Evolutionary conservation across 2,329 filamentous ascomycete species (phyloP).

Genomic region (Aspergillus texensis): DNA sequence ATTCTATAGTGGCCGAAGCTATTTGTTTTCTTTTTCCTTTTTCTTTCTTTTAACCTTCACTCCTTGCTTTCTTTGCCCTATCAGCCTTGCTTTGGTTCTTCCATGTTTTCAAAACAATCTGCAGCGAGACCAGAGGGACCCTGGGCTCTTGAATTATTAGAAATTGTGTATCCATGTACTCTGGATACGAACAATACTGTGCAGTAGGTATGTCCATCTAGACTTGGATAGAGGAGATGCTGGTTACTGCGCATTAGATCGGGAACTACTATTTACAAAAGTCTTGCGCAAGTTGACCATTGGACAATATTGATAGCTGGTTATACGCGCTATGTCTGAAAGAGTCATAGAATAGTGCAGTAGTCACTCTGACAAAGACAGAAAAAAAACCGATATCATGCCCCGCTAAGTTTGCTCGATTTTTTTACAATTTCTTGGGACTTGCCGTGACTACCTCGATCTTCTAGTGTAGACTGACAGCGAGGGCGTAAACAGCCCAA

Average conservation of each 20-base stretch:
- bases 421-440: not conserved
- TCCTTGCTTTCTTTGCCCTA: not conserved
- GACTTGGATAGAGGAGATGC: not conserved
- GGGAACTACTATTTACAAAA: not conserved
- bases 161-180: not conserved
- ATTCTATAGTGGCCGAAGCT: not conserved
- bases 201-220: not conserved
- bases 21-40: not conserved
- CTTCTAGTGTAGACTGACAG: not conserved
- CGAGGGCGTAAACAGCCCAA: not conserved
- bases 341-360: not conserved
- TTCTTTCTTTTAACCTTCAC: not conserved
- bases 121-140: not conserved
- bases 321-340: not conserved
- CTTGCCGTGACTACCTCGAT: not conserved
- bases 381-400: not conserved
- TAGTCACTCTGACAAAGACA: not conserved
- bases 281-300: not conserved
- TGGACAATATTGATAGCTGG: not conserved
- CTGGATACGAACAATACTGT: not conserved
- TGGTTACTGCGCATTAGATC: not conserved
- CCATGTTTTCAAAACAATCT: not conserved
- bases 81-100: not conserved
- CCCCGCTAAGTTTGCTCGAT: not conserved
- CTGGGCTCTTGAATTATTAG: not conserved